These are phyloP conservation scores for Ambrosiella beaveri DNA, from an alignment of 2,329 filamentous ascomycete species.

Conservation along the genomic window DNA sequence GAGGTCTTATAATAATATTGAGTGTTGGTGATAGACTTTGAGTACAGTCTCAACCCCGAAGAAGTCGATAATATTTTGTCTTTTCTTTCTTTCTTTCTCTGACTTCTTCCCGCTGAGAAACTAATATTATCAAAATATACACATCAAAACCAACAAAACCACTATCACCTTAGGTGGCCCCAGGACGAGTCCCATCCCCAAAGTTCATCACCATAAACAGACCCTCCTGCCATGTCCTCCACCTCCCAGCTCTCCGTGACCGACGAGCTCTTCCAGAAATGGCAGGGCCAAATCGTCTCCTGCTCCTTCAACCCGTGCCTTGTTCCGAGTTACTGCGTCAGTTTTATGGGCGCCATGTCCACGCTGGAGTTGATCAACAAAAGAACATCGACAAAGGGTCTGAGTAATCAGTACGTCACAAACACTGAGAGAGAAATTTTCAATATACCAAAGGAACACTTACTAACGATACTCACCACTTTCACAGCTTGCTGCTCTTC, in stretches of 20 bases:
- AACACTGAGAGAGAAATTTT: not conserved
- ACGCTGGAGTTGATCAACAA: conserved; percentile 70
- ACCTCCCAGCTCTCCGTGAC: not conserved
- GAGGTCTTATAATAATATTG: too few species aligned
- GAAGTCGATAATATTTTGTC: too few species aligned
- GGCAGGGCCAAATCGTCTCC: conserved; percentile 29
- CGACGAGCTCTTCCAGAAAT: conserved; percentile 19
- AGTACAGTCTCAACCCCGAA: too few species aligned
- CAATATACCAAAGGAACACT: not conserved
- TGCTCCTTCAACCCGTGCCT: conserved; percentile 40
- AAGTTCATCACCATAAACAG: too few species aligned
- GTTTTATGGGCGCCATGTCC: conserved; percentile 58
- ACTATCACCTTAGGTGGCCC: too few species aligned
- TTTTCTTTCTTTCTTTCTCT: too few species aligned
- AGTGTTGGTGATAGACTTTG: too few species aligned
- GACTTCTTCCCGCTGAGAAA: too few species aligned
- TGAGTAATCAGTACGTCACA: conserved; percentile 46
- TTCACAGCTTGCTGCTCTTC: conserved; percentile 40
- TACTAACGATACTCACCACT: not conserved
- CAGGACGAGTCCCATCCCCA: too few species aligned
- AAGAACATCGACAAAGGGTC: conserved; percentile 49
- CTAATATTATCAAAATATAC: too few species aligned
- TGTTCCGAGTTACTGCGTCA: conserved; percentile 59
- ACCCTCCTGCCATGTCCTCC: too few species aligned
- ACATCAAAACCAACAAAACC: too few species aligned